Conservation (phyloP, 2,329 filamentous ascomycete genomes). For the Aspergillus vadensis region DNA sequence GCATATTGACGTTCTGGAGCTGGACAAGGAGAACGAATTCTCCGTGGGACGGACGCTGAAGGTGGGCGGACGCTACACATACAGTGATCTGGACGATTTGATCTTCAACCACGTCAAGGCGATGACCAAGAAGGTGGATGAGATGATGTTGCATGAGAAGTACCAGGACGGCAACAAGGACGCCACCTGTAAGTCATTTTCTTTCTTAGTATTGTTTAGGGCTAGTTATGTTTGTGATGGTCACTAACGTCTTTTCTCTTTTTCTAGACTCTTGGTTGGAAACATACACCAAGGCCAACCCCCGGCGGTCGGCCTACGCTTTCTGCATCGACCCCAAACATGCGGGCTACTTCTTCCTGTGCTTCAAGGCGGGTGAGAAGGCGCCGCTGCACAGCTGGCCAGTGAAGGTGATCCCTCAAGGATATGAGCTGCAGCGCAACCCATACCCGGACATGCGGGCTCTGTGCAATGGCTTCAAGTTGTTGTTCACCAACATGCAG, state of each 20-base stretch:
- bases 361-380: slow-evolving; percentile 86
- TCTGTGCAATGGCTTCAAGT: slow-evolving; percentile 95
- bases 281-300: slow-evolving; percentile 95
- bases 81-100: slow-evolving; percentile 94
- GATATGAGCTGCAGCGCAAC: slow-evolving; percentile 85
- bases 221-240: neutral
- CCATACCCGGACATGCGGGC: slow-evolving; percentile 93
- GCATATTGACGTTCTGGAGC: slow-evolving; percentile 93
- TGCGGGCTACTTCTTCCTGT: slow-evolving; percentile 91
- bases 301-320: slow-evolving; percentile 86
- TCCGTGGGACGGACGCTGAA: slow-evolving; percentile 83
- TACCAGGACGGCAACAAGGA: slow-evolving; percentile 79
- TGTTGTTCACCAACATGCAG: slow-evolving; percentile 71
- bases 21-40: slow-evolving; percentile 97
- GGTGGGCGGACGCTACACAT: slow-evolving; percentile 84
- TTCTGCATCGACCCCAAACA: slow-evolving; percentile 94
- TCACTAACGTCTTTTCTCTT: neutral
- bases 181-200: slow-evolving; percentile 72
- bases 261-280: slow-evolving; percentile 84
- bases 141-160: slow-evolving; percentile 93
- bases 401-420: slow-evolving; percentile 89
- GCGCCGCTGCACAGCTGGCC: slow-evolving; percentile 76
- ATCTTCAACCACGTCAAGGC: slow-evolving; percentile 97
- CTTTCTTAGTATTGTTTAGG: neutral
- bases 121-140: slow-evolving; percentile 96